Conservation (phyloP, 2,329 filamentous ascomycete genomes). For the Penicillium palitans region DNA sequence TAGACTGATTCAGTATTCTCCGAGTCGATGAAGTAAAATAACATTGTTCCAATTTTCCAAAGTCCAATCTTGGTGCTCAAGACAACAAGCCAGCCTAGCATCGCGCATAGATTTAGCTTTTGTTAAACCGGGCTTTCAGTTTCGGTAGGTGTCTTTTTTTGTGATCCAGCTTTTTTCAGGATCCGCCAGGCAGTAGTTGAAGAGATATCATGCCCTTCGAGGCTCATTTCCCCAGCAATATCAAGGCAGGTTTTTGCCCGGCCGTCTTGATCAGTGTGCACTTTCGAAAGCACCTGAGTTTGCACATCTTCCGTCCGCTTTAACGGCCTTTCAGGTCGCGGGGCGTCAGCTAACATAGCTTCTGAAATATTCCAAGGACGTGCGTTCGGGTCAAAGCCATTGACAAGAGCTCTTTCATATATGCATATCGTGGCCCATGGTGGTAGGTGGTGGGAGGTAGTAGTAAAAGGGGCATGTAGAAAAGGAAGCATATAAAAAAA, state of each 20-base stretch:
- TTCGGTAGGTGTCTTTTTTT: background rate
- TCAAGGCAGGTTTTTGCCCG: background rate
- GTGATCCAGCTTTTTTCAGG: background rate
- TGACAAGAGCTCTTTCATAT: background rate
- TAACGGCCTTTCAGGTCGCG: background rate
- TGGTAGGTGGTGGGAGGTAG: background rate
- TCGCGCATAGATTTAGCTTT: background rate
- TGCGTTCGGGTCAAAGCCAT: background rate
- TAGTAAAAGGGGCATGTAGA: background rate
- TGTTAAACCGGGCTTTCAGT: background rate
- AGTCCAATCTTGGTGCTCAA: background rate
- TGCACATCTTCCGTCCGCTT: background rate
- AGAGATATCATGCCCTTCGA: background rate
- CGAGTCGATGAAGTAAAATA: background rate
- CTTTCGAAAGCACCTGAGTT: background rate
- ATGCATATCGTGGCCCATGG: constrained; percentile 1
- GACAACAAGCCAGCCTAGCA: background rate
- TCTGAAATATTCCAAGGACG: background rate
- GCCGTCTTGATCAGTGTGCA: background rate
- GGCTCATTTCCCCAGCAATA: background rate
- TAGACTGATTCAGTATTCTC: background rate
- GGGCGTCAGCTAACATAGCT: constrained; percentile 1
- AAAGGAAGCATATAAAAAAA: background rate
- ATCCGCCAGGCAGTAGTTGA: background rate
- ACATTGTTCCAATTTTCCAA: background rate